These are phyloP conservation scores for Russula abietina DNA, from an alignment of 768 basidiomycete genomes.

Conservation along the genomic window DNA sequence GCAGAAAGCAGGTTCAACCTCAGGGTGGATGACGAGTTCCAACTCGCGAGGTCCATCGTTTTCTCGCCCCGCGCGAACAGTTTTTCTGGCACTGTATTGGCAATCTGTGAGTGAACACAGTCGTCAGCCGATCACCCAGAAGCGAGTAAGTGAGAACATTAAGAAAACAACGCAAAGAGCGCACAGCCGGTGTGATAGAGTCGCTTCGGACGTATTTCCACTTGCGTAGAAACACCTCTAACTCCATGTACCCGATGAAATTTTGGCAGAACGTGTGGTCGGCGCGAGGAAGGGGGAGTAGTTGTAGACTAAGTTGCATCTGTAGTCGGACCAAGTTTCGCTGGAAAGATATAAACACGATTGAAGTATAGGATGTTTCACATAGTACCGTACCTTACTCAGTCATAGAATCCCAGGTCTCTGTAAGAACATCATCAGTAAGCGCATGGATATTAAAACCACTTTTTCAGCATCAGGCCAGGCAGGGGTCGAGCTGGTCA, in stretches of 20 bases:
- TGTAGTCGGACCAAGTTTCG: no score
- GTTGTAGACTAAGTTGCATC: constrained; percentile 76
- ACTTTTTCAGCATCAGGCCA: no score
- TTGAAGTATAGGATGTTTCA: no score
- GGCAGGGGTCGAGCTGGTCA: no score
- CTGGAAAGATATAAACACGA: no score
- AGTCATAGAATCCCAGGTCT: no score
- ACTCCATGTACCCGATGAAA: constrained; percentile 50
- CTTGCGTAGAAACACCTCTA: constrained; percentile 60
- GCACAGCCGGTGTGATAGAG: constrained; percentile 21
- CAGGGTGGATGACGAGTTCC: constrained; percentile 45
- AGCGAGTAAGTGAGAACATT: background rate
- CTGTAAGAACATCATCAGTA: no score
- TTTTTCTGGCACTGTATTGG: constrained; percentile 79
- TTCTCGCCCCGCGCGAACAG: constrained; percentile 59
- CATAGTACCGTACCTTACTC: no score
- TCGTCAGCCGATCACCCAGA: background rate
- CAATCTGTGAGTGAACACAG: constrained; percentile 40
- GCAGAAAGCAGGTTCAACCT: constrained; percentile 64
- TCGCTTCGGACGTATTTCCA: constrained; percentile 51
- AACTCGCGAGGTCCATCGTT: constrained; percentile 55
- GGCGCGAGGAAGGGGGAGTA: constrained; percentile 83
- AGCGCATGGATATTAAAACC: no score
- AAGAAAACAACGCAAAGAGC: constrained; percentile 22
- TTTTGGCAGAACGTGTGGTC: constrained; percentile 60